Base-by-base conservation (phyloP, 768 basidiomycete genomes). In the Hirschioporus abietinus region DNA sequence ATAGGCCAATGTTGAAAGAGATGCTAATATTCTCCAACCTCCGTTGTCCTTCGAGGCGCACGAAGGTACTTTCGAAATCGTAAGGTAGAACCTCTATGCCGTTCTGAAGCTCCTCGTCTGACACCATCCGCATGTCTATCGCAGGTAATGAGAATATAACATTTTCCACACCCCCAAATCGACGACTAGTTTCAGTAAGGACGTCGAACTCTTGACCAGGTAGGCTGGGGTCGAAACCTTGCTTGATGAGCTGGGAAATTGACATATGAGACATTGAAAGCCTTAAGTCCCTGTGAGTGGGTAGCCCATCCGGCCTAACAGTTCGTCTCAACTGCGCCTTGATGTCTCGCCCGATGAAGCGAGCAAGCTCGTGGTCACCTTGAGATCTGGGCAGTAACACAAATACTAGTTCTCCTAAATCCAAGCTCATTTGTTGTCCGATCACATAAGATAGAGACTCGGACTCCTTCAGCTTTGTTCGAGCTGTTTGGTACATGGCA, bases 101-200 rank as follows among this genome's bases (percentile, higher is more conserved):
- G 23, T 83, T 82, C 52, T 80, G 80, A 9, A 76, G 60, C 5
- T 73, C 73, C 74, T 93, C 89, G 66, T 91, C 85, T 70, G 89
- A 91, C 65, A 81, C 76, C 93, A 95, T 95, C 64, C 84, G 79
- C 81, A 94, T 91, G 65, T 82, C 83, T 91, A 94, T 93, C 1
- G 90, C 84, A 1, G 93, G 93, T 58, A 94, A 75, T 6, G 90
- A 90, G 36, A 92, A 90, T 64, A 95, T 92, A 25, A 80, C 92
- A 0, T 91, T 87, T 70, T 92, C 88, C 26, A 79, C 78, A 57
- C 78, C 83, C 63, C 84, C 82, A 23, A 68, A 60, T 25, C 24
- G 25, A 25, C 25, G 60, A 17, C 30, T 25, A 34, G 17, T 61
- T 34, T 34, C 24, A 15, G 24, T 25, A 12, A 61, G 30, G 8